These are phyloP conservation scores for Xylaria palmicola DNA, from an alignment of 495 filamentous ascomycete genomes.

Conservation along the genomic window DNA sequence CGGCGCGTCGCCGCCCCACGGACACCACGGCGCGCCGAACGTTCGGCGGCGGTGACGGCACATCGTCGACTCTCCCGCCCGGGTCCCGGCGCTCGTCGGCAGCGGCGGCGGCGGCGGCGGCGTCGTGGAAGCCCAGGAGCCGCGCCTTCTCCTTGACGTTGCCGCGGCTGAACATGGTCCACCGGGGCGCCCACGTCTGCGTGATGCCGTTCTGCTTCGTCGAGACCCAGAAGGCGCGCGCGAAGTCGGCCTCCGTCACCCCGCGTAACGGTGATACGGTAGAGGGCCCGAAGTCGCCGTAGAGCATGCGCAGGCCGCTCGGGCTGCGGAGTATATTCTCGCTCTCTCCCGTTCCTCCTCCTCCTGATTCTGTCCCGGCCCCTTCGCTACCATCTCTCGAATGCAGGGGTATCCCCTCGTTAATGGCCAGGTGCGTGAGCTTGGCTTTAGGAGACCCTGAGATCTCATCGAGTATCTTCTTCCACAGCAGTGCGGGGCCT, in stretches of 20 bases:
- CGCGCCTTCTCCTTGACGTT: slow-evolving; percentile 88
- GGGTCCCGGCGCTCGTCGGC: too few relatives aligned
- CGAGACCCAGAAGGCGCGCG: slow-evolving; percentile 69
- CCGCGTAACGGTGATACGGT: background rate
- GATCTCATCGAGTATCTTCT: slow-evolving; percentile 46
- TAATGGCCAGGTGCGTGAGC: slow-evolving; percentile 70
- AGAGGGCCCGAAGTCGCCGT: slow-evolving; percentile 65
- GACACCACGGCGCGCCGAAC: too few relatives aligned
- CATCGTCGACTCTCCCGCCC: too few relatives aligned
- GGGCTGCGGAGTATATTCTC: slow-evolving; percentile 72
- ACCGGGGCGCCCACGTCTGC: slow-evolving; percentile 84
- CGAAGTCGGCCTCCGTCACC: slow-evolving; percentile 48
- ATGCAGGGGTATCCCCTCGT: slow-evolving; percentile 63
- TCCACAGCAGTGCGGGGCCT: slow-evolving; percentile 37
- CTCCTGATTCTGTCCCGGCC: background rate
- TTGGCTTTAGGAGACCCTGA: slow-evolving; percentile 36
- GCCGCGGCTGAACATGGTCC: slow-evolving; percentile 90
- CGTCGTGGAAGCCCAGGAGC: slow-evolving; percentile 53
- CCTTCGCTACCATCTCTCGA: background rate
- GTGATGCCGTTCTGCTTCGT: slow-evolving; percentile 72
- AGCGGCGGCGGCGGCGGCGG: background rate
- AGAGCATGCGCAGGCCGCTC: slow-evolving; percentile 56
- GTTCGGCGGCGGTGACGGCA: too few relatives aligned
- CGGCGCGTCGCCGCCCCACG: too few relatives aligned
- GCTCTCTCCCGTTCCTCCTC: background rate